phyloP scores from a whole-genome alignment of 805 yeast species.

The Ogataea henricii region DNA sequence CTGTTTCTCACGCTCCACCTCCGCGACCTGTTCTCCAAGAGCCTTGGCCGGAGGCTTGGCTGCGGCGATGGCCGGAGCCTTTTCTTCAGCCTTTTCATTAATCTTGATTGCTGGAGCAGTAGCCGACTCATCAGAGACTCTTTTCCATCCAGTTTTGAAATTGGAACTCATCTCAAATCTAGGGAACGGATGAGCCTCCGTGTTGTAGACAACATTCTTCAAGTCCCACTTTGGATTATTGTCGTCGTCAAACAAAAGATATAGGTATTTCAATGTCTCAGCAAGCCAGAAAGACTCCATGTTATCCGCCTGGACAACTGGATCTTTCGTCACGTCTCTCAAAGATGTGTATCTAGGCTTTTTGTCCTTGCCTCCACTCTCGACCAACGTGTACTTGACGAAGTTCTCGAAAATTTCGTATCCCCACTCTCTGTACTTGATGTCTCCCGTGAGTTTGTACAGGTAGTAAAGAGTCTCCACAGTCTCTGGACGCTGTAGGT shows the following conservation, averaged over 20 bases:
- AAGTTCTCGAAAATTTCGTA: slow-evolving; percentile 80
- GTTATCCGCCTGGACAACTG: slow-evolving; percentile 60
- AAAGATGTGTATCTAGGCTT: slow-evolving; percentile 57
- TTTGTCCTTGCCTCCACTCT: slow-evolving; percentile 48
- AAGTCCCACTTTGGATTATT: slow-evolving; percentile 59
- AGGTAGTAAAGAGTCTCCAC: slow-evolving; percentile 84
- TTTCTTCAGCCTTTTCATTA: not conserved
- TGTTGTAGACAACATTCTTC: slow-evolving; percentile 74
- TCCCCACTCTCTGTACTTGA: slow-evolving; percentile 85
- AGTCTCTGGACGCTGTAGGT: slow-evolving; percentile 91
- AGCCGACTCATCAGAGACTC: slow-evolving; percentile 25
- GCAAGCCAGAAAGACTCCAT: slow-evolving; percentile 94
- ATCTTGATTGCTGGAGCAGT: not conserved
- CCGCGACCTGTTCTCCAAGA: not conserved
- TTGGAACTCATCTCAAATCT: slow-evolving; percentile 51
- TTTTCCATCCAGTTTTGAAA: slow-evolving; percentile 65
- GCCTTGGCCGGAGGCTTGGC: no score
- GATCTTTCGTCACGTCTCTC: slow-evolving; percentile 63
- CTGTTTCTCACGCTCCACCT: no score
- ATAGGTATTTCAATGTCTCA: slow-evolving; percentile 86
- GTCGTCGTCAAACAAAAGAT: slow-evolving; percentile 74
- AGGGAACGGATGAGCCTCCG: slow-evolving; percentile 96
- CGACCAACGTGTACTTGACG: slow-evolving; percentile 55
- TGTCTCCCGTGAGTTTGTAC: slow-evolving; percentile 78
- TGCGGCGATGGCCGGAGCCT: not conserved